phyloP scores from a whole-genome alignment of 306 rosid genomes.

The Canavalia gladiata region DNA sequence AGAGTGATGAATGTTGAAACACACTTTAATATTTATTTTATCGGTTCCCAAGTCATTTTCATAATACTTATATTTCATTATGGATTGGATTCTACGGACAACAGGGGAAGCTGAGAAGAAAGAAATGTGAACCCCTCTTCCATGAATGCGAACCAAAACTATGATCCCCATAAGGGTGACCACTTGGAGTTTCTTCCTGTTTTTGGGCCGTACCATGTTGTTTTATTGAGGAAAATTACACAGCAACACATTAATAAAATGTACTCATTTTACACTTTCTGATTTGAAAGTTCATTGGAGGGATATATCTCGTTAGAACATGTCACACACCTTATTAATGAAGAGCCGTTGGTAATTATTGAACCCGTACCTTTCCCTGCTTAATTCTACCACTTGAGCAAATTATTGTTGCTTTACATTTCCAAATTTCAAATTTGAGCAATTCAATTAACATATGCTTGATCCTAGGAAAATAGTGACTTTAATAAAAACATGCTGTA shows the following conservation, averaged over 20 bases:
- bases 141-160: not conserved
- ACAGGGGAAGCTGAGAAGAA: not conserved
- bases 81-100: not conserved
- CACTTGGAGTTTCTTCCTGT: not conserved
- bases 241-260: not conserved
- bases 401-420: not conserved
- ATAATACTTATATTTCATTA: not conserved
- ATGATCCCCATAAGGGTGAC: not conserved
- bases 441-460: not conserved
- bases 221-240: constrained; percentile 1
- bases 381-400: not conserved
- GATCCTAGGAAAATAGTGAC: too few species aligned
- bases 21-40: not conserved
- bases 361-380: not conserved
- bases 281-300: not conserved
- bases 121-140: not conserved
- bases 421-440: constrained; percentile 4
- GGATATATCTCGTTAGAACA: not conserved
- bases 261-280: not conserved
- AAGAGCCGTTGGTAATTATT: not conserved
- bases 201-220: constrained; percentile 1
- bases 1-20: constrained; percentile 6
- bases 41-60: constrained; percentile 32
- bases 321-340: not conserved
- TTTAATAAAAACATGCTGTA: too few species aligned